Base-by-base conservation (phyloP, 768 basidiomycete species). In the Podaxis pistillaris region DNA sequence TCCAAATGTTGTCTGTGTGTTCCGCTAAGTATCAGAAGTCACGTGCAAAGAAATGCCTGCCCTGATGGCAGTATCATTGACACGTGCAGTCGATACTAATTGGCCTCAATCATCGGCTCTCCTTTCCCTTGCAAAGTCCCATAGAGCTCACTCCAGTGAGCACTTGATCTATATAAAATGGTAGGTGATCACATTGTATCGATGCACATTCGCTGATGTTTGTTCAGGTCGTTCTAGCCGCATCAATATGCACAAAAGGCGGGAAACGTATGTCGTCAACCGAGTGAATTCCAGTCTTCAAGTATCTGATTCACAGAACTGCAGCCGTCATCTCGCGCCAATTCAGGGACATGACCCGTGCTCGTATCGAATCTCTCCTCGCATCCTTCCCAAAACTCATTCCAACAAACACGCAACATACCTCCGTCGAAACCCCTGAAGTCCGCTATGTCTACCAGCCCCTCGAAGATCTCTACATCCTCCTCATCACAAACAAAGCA, bases 321-420 rank as follows among this genome's bases (percentile, higher is more conserved):
- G 5, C 71, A 98, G 96, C 94, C 67, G 90, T 99, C 22, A 87
- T 98, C 66, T 98, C 96, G 65, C 91, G 97, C 65, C 96, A 98
- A 70, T 98, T 98, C 73, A 86, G 94, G 65, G 93, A 93, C 67
- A 91, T 99, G 86, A 86, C 94, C 19, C 86, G 93, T 60, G 86
- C 94, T 0, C 84, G 96, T 59, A 94, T 99, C 69, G 96, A 98
- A 76, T 93, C 94, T 49, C 88, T 99, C 36, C 88, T 99, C 47
- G 90, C 96, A 8, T 96, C 95, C 1, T 99, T 98, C 82, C 94
- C 96, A 1, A 98, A 97, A 74, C 87, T 98, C 68, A 97, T 99
- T 67, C 95, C 96, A 2, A 86, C 91, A 58, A 93, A 93, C 70
- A 93, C 89, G 26, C 95, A 97, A 75, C 95, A 98, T 73, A 97